A percentile compares a stretch with the other conserved stretches of the same genome.
These are phyloP conservation scores for Avena eriantha DNA, from an alignment of 176 grass and related monocot species.

Conservation along the genomic window DNA sequence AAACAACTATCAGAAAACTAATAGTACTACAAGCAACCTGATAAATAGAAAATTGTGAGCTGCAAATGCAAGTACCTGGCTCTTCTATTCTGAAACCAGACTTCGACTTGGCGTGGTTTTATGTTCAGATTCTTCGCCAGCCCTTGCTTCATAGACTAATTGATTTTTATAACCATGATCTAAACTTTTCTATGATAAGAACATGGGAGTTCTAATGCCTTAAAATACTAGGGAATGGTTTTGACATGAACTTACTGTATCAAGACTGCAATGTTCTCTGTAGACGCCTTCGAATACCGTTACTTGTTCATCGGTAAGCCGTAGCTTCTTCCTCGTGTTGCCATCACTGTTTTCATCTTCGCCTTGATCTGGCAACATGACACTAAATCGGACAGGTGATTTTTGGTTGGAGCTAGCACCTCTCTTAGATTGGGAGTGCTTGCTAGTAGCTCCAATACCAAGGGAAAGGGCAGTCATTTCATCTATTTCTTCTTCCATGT, in stretches of 20 bases:
- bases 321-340: constrained; percentile 44
- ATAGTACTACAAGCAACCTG: background rate
- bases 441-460: background rate
- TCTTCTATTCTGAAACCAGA: constrained; percentile 68
- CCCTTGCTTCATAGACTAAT: constrained; percentile 42
- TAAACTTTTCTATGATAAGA: background rate
- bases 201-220: background rate
- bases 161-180: background rate
- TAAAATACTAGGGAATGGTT: background rate
- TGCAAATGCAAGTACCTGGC: constrained; percentile 33
- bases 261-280: constrained; percentile 31
- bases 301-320: constrained; percentile 43
- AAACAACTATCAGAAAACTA: background rate
- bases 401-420: constrained; percentile 2
- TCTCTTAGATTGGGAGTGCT: background rate
- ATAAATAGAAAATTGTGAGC: background rate
- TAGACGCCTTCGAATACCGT: constrained; percentile 39
- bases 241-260: constrained; percentile 46
- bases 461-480: constrained; percentile 47
- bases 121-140: constrained; percentile 37
- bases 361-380: constrained; percentile 4
- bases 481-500: constrained; percentile 36
- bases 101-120: constrained; percentile 50
- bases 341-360: background rate
- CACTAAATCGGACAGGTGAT: background rate